Evolutionary conservation across 768 basidiomycete genomes (phyloP).

Genomic region (Hortiboletus flavorubellus): DNA sequence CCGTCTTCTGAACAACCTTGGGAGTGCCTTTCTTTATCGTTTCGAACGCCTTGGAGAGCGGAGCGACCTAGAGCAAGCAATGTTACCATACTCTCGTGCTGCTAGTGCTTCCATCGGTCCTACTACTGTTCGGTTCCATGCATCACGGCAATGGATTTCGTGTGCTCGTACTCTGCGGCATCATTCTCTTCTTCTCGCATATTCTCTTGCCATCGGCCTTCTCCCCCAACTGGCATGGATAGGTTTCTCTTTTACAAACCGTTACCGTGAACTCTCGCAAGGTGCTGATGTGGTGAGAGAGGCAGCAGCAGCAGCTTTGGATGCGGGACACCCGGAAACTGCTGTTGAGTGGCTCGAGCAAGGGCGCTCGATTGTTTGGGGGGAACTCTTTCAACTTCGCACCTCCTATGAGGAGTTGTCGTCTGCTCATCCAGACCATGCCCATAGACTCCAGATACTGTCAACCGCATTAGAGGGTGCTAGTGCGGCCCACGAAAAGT

Average conservation of each 20-base stretch:
- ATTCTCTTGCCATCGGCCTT: constrained; percentile 15
- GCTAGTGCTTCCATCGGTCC: not conserved
- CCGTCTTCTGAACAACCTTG: not conserved
- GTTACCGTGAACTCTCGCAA: constrained; percentile 12
- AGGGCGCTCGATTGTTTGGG: constrained; percentile 11
- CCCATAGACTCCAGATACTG: not conserved
- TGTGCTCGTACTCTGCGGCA: constrained; percentile 5
- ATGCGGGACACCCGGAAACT: not conserved
- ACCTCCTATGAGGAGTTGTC: constrained; percentile 5
- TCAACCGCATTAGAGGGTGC: not conserved
- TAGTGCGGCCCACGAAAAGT: not conserved
- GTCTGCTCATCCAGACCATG: not conserved
- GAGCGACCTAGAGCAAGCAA: not conserved
- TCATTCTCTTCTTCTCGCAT: constrained; percentile 17
- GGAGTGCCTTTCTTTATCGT: not conserved
- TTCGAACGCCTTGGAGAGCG: not conserved
- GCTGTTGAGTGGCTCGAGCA: constrained; percentile 14
- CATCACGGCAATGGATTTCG: constrained; percentile 4
- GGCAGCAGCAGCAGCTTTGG: constrained; percentile 22
- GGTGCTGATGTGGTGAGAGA: constrained; percentile 18
- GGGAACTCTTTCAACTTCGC: constrained; percentile 12
- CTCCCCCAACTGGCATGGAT: constrained; percentile 16
- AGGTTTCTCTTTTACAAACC: constrained; percentile 15
- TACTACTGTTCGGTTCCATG: not conserved
- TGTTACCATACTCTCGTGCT: not conserved